Conservation (phyloP, 164 flowering plant genomes). For the Malania oleifera region DNA sequence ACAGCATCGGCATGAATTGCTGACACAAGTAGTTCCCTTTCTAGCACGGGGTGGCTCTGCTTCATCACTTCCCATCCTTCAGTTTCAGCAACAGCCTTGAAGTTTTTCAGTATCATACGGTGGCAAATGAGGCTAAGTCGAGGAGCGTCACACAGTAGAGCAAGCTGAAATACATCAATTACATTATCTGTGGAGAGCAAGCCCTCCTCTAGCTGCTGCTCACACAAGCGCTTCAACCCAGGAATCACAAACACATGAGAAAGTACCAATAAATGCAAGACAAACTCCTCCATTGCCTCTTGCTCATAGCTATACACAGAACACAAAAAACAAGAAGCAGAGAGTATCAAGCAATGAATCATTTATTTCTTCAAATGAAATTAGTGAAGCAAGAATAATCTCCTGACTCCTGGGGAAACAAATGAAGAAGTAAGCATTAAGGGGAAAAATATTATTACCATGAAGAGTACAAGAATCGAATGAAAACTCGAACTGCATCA, state of each 20-base stretch:
- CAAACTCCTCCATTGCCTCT: conserved; percentile 58
- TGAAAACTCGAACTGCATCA: conserved; percentile 73
- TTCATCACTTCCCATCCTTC: conserved; percentile 83
- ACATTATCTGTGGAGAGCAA: conserved; percentile 58
- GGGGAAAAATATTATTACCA: conserved; percentile 36
- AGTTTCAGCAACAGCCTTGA: conserved; percentile 45
- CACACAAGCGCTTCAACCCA: conserved; percentile 56
- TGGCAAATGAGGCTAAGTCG: conserved; percentile 66
- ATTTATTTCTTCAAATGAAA: background rate
- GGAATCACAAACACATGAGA: conserved; percentile 75
- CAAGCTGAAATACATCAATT: conserved; percentile 66
- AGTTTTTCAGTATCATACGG: conserved; percentile 47
- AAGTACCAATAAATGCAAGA: conserved; percentile 60
- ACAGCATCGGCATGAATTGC: conserved; percentile 46
- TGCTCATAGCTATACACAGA: conserved; percentile 49
- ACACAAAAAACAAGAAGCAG: background rate
- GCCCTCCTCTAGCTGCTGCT: conserved; percentile 39
- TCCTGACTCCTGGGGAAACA: no score
- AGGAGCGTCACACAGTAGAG: conserved; percentile 74
- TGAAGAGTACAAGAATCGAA: conserved; percentile 74
- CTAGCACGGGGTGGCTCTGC: conserved; percentile 68
- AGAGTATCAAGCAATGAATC: background rate
- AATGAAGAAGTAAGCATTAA: background rate
- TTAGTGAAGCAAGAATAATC: background rate
- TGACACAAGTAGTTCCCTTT: conserved; percentile 49